Percentiles rank a stretch among this genome's conserved stretches.
These are phyloP conservation scores for Erodium chrysanthum DNA, from an alignment of 441 rosid genomes.

Conservation along the genomic window DNA sequence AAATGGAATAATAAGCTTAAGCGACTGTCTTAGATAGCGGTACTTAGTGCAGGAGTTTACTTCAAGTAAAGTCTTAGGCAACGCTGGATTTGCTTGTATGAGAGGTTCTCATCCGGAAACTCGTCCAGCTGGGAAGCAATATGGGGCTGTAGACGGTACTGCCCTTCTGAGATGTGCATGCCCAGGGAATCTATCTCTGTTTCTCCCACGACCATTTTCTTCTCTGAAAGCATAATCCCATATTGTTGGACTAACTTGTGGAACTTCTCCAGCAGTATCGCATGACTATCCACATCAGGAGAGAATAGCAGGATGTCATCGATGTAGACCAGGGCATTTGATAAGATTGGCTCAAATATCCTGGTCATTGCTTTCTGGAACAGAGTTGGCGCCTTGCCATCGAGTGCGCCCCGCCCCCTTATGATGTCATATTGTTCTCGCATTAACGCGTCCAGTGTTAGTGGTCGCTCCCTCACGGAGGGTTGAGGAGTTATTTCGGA, in stretches of 20 bases:
- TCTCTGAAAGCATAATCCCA: constrained; percentile 1
- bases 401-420: too few species aligned
- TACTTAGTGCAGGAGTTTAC: too few species aligned
- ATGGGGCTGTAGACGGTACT: neutral
- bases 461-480: too few species aligned
- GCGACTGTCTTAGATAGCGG: too few species aligned
- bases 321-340: neutral
- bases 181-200: constrained; percentile 3
- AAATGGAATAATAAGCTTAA: too few species aligned
- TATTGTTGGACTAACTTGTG: neutral
- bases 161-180: neutral
- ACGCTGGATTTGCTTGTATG: neutral
- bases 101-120: neutral
- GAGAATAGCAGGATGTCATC: constrained; percentile 7
- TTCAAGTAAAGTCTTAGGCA: too few species aligned
- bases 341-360: neutral
- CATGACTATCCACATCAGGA: neutral
- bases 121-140: neutral
- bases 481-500: too few species aligned
- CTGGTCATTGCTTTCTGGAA: neutral
- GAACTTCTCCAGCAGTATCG: neutral
- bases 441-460: too few species aligned
- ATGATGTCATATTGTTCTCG: too few species aligned
- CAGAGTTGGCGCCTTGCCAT: neutral
- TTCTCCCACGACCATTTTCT: neutral